Conservation (phyloP, 2,329 filamentous ascomycete genomes). For the Microdochium nivale region DNA sequence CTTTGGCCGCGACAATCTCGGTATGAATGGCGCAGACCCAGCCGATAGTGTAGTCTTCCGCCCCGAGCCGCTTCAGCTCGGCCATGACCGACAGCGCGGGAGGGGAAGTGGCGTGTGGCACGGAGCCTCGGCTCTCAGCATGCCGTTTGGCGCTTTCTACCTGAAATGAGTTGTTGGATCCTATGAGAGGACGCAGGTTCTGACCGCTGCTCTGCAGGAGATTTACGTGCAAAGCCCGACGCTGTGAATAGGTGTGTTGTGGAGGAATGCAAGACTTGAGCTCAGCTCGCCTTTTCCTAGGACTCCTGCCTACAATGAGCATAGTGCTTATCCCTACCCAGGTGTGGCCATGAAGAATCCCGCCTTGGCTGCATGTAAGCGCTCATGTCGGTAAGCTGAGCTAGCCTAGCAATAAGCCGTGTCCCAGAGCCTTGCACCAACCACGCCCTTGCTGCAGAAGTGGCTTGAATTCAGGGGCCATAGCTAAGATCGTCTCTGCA, state of each 20-base stretch:
- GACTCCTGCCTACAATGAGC: neutral
- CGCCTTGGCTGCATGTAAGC: neutral
- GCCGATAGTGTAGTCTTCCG: constrained; percentile 17
- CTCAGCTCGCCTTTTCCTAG: neutral
- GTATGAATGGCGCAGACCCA: constrained; percentile 20
- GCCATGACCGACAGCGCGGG: neutral
- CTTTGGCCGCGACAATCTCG: constrained; percentile 16
- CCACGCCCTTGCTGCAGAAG: too few relatives aligned
- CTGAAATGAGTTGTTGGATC: too few relatives aligned
- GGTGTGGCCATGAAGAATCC: neutral
- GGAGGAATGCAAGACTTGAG: neutral
- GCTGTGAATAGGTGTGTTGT: neutral
- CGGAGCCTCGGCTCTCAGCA: neutral
- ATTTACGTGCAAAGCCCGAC: neutral
- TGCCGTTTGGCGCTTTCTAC: neutral
- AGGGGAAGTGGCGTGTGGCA: neutral
- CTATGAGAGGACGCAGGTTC: too few relatives aligned
- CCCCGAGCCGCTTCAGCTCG: neutral
- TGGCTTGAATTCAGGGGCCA: too few relatives aligned
- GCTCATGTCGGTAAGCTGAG: neutral
- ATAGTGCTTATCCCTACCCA: too few relatives aligned
- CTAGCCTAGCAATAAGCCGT: neutral
- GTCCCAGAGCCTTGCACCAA: neutral
- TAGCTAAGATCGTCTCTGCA: too few relatives aligned
- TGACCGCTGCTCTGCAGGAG: too few relatives aligned